These are phyloP conservation scores for Tylopilus rubrobrunneus DNA, from an alignment of 768 basidiomycete species.

Conservation along the genomic window DNA sequence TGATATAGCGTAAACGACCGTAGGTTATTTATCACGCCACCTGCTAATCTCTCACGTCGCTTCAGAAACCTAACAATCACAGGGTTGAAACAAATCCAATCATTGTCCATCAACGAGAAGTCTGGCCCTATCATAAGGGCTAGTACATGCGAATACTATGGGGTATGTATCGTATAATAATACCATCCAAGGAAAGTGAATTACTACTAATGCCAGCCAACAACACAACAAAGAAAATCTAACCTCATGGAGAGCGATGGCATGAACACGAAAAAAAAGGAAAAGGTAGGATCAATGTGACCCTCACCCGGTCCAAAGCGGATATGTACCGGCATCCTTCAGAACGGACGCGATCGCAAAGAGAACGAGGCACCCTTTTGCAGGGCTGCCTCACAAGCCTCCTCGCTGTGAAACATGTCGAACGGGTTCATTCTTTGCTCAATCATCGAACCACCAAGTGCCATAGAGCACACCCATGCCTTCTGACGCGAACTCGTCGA, in stretches of 20 bases:
- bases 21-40: no score
- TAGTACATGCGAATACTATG: background rate
- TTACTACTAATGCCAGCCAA: background rate
- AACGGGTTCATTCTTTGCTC: constrained; percentile 9
- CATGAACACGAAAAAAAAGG: constrained; percentile 7
- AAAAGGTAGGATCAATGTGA: background rate
- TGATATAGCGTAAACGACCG: no score
- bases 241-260: background rate
- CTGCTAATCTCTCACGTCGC: no score
- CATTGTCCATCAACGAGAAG: background rate
- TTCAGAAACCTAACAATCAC: no score
- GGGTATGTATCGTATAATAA: background rate
- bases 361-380: background rate
- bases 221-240: background rate
- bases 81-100: background rate
- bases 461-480: constrained; percentile 54
- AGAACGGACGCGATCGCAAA: no score
- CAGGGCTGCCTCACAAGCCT: background rate
- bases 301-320: background rate
- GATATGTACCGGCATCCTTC: background rate
- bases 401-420: no score
- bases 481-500: constrained; percentile 49
- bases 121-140: background rate
- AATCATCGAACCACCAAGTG: constrained; percentile 51
- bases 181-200: background rate